Evolutionary conservation across 202 grass and related monocot genomes (phyloP).

Genomic region (Alloteropsis angusta): DNA sequence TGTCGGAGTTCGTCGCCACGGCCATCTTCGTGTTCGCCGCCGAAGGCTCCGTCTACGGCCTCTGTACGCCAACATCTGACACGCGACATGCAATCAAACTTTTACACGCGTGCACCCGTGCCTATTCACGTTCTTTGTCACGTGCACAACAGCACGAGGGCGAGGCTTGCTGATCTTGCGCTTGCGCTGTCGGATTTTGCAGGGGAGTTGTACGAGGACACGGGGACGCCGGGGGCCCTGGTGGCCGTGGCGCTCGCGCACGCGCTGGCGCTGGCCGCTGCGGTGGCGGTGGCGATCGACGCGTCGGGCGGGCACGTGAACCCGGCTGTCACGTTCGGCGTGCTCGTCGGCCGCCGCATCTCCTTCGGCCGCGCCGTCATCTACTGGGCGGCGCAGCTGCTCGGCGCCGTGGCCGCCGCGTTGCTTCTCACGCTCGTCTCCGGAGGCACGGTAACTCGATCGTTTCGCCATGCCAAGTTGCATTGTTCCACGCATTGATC

Average conservation of each 20-base stretch:
- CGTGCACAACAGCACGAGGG: background rate
- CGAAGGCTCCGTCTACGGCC: conserved; percentile 70
- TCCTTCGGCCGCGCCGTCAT: conserved; percentile 53
- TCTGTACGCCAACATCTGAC: conserved; percentile 31
- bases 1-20: conserved; percentile 76
- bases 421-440: conserved; percentile 54
- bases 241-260: conserved; percentile 67
- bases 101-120: background rate
- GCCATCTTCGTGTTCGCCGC: conserved; percentile 77
- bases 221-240: conserved; percentile 40
- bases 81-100: background rate
- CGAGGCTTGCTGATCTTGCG: background rate
- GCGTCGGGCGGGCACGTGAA: conserved; percentile 68
- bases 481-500: background rate
- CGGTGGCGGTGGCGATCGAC: conserved; percentile 38
- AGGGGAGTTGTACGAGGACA: conserved; percentile 69
- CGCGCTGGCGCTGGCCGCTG: conserved; percentile 49
- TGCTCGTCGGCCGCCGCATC: conserved; percentile 67
- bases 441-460: conserved; percentile 57
- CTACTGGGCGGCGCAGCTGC: conserved; percentile 81
- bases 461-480: background rate
- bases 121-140: background rate
- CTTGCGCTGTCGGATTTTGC: background rate
- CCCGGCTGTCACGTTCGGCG: conserved; percentile 74
- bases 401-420: conserved; percentile 58